Evolutionary conservation across 352 stramenopile genomes (phyloP), one percentile per base, ranked within the genome.

Genomic region (Phytopythium boreale): DNA sequence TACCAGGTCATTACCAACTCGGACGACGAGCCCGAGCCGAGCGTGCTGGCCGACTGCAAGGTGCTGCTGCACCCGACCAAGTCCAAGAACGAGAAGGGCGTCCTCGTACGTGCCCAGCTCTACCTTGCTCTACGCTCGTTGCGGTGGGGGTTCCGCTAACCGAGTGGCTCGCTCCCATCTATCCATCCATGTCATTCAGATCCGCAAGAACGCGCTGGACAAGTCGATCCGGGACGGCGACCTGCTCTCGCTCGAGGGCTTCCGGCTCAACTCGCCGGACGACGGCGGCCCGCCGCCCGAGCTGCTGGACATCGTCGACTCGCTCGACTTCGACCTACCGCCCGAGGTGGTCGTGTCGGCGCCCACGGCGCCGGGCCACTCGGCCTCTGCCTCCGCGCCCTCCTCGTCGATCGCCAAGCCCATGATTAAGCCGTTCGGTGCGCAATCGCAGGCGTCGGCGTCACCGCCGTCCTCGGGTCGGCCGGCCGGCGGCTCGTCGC

Each of bases 1-100:
- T 92, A 91, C 71, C 82, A 92, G 70, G 82, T 82, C 51, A 87
- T 93, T 62, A 90, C 75, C 56, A 89, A 93, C 76, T 82, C 82
- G 60, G 85, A 93, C 69, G 85, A 93, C 52, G 81, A 90, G 36
- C 85, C 85, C 27, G 74, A 70, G 44, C 67, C 77, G 27, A 77
- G 70, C 31, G 67, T 83, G 39, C 66, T 90, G 44, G 78, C 84
- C 39, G 84, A 80, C 56, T 92, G 83, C 73, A 89, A 86, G 58
- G 80, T 93, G 59, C 60, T 91, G 47, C 70, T 93, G 51, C 85
- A 93, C 51, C 85, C 85, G 31, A 92, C 80, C 64, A 93, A 93
- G 69, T 93, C 85, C 50, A 92, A 88, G 72, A 72, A 69, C 64
- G 85, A 93, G 63, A 89, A 92, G 68, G 85, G 85, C 53, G 81